Evolutionary conservation across 768 basidiomycete genomes (phyloP).

Genomic region (Xerocomellus intermedius): DNA sequence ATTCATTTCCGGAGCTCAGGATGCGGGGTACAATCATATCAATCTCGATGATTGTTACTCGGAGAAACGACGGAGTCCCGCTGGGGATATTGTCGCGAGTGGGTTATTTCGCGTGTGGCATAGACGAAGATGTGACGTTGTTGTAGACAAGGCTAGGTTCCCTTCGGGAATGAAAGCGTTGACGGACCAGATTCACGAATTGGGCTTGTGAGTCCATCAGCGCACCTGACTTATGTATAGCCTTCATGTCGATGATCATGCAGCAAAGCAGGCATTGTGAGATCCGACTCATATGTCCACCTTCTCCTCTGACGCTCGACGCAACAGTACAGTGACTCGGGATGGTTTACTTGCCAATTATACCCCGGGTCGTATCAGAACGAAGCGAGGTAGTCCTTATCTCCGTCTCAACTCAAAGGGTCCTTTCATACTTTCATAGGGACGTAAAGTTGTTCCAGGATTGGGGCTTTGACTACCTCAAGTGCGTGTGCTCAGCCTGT

Average conservation of each 20-base stretch:
- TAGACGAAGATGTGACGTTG: not conserved
- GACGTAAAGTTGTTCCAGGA: slow-evolving; percentile 58
- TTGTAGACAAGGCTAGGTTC: slow-evolving; percentile 48
- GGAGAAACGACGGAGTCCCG: slow-evolving; percentile 48
- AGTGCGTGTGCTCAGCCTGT: slow-evolving; percentile 37
- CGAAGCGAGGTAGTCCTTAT: slow-evolving; percentile 46
- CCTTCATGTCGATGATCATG: not conserved
- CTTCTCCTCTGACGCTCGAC: slow-evolving; percentile 1
- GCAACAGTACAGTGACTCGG: slow-evolving; percentile 61
- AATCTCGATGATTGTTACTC: slow-evolving; percentile 69
- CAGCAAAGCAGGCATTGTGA: slow-evolving; percentile 63
- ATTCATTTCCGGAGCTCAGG: slow-evolving; percentile 34
- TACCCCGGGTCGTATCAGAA: slow-evolving; percentile 68
- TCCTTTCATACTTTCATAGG: slow-evolving; percentile 29
- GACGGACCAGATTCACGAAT: slow-evolving; percentile 51
- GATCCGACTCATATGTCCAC: slow-evolving; percentile 16
- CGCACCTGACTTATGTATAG: not conserved
- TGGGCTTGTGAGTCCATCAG: slow-evolving; percentile 50
- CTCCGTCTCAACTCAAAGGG: not conserved
- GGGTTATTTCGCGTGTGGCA: not conserved
- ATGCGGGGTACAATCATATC: slow-evolving; percentile 56
- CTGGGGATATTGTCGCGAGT: slow-evolving; percentile 60
- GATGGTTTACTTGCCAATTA: slow-evolving; percentile 64
- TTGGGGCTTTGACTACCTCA: slow-evolving; percentile 67
- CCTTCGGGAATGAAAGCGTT: slow-evolving; percentile 57